Conservation (phyloP, 2,329 filamentous ascomycete species). For the Aspergillus tanneri region DNA sequence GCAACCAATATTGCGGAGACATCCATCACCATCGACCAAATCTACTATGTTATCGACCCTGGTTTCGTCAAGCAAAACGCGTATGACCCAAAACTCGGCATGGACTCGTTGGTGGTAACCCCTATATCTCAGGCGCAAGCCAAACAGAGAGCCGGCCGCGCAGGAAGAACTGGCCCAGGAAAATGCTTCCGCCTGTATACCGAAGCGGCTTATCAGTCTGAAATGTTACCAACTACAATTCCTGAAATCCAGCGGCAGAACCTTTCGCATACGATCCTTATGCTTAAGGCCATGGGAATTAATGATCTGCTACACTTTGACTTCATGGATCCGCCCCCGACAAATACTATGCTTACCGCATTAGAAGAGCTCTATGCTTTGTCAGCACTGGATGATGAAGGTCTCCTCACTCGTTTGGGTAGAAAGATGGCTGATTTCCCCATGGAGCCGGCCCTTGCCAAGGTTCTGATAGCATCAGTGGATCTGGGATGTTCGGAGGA, state of each 20-base stretch:
- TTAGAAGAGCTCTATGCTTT: constrained; percentile 93
- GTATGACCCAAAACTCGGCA: constrained; percentile 94
- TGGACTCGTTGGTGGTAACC: constrained; percentile 94
- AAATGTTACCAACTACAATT: constrained; percentile 94
- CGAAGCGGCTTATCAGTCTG: constrained; percentile 89
- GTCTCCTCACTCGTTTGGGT: constrained; percentile 83
- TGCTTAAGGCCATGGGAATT: constrained; percentile 99
- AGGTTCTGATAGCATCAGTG: constrained; percentile 83
- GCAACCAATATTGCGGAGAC: constrained; percentile 98
- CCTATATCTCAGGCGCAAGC: constrained; percentile 97
- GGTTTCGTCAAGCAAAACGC: constrained; percentile 98
- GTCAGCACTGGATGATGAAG: constrained; percentile 90
- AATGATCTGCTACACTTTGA: constrained; percentile 97
- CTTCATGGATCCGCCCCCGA: constrained; percentile 97
- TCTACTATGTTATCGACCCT: constrained; percentile 95
- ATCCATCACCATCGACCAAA: constrained; percentile 94
- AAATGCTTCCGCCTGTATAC: constrained; percentile 97
- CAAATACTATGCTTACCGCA: constrained; percentile 95
- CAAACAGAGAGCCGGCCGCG: constrained; percentile 88
- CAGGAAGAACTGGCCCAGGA: constrained; percentile 89
- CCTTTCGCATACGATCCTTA: constrained; percentile 85
- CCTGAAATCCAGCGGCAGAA: constrained; percentile 97
- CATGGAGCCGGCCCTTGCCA: constrained; percentile 91
- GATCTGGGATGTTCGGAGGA: constrained; percentile 90
- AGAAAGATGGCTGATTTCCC: constrained; percentile 98